phyloP scores from a whole-genome alignment of 2,329 filamentous ascomycete species.

The Fusarium aywerte region DNA sequence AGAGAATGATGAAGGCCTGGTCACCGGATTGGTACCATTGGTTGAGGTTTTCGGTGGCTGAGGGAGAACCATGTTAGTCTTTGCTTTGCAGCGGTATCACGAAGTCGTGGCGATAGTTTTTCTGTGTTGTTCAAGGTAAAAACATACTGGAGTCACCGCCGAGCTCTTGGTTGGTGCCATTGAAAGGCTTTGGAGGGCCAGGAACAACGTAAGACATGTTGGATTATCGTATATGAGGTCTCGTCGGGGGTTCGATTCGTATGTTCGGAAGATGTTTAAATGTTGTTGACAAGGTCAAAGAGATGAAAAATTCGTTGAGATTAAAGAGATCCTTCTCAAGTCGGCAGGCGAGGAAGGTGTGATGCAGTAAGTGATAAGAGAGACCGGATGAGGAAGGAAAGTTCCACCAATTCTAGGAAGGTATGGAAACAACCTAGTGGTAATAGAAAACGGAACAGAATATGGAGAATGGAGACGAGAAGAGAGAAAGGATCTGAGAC shows the following conservation, averaged over 20 bases:
- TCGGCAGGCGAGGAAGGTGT: slow-evolving; percentile 7
- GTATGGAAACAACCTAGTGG: slow-evolving; percentile 25
- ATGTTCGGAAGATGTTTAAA: slow-evolving; percentile 2
- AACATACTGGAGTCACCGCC: slow-evolving; percentile 83
- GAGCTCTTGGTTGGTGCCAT: slow-evolving; percentile 70
- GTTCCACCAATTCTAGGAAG: slow-evolving; percentile 20
- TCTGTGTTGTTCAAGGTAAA: background rate
- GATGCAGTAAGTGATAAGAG: slow-evolving; percentile 9
- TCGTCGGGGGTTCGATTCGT: slow-evolving; percentile 25
- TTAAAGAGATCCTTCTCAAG: slow-evolving; percentile 11
- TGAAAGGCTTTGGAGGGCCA: slow-evolving; percentile 69
- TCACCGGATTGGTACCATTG: slow-evolving; percentile 95
- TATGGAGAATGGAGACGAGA: slow-evolving; percentile 12
- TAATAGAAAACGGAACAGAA: slow-evolving; percentile 14
- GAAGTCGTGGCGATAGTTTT: background rate
- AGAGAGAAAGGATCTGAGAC: slow-evolving; percentile 6
- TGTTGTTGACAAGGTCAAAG: background rate
- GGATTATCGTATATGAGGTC: slow-evolving; percentile 13
- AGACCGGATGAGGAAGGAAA: slow-evolving; percentile 24
- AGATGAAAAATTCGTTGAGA: slow-evolving; percentile 4
- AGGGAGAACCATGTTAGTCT: slow-evolving; percentile 6
- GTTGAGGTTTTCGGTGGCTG: slow-evolving; percentile 88
- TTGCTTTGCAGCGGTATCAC: background rate
- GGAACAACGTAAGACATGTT: slow-evolving; percentile 70
- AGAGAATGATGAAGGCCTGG: slow-evolving; percentile 90